These are phyloP conservation scores for Fusarium haematococcum DNA, from an alignment of 2,329 filamentous ascomycete genomes.

Conservation along the genomic window DNA sequence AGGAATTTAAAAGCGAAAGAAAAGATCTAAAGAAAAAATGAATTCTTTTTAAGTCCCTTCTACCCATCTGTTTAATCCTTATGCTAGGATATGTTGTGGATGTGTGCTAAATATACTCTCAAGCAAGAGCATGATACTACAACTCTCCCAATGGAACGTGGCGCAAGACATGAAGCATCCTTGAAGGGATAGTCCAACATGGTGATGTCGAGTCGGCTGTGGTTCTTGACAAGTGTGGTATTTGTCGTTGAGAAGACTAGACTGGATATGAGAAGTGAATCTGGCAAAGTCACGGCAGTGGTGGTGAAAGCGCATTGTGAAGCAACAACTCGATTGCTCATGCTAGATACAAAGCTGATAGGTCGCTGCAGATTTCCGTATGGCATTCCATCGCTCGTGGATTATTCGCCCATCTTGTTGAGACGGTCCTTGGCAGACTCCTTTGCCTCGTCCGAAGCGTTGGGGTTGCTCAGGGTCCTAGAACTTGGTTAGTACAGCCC, in stretches of 20 bases:
- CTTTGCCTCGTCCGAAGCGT: conserved; percentile 68
- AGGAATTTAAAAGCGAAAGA: neutral
- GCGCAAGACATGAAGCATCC: neutral
- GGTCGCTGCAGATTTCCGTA: neutral
- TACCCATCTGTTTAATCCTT: neutral
- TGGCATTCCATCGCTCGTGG: neutral
- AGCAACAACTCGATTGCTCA: neutral
- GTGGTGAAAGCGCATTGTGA: too few species aligned
- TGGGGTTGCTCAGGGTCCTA: conserved; percentile 66
- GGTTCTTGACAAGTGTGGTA: neutral
- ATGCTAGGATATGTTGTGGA: neutral
- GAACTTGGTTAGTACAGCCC: neutral
- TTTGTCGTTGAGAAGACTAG: neutral
- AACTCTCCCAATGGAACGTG: neutral
- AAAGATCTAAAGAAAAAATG: neutral
- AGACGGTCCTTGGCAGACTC: conserved; percentile 65
- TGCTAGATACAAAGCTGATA: neutral
- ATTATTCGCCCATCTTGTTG: conserved; percentile 42
- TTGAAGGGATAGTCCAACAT: neutral
- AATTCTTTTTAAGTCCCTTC: neutral
- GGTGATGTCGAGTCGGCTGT: neutral
- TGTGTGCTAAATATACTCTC: neutral
- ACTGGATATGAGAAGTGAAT: neutral
- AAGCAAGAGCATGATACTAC: neutral
- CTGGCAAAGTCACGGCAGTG: neutral